Evolutionary conservation across 805 yeast genomes (phyloP), one percentile per base, ranked within the genome.

Genomic region (Candida suzukii): DNA sequence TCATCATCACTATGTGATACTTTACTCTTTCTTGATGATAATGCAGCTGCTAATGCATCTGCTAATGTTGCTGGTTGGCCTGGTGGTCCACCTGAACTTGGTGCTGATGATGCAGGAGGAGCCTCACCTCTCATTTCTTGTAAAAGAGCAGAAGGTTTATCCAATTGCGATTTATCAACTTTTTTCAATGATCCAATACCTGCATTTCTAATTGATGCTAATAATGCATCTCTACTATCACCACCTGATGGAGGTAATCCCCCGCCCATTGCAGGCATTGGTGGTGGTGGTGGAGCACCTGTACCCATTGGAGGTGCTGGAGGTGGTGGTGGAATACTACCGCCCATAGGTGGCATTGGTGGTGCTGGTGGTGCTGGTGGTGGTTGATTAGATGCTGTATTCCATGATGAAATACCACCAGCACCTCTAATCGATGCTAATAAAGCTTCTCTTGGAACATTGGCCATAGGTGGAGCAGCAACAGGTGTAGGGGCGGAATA

Each of bases 11-110:
- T 80, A 17, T 71, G 76, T 1, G 85, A 73, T 8, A 91, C 95
- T 59, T 87, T 88, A 18, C 75, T 78, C 63, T 91, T 91, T 55
- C 97, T 74, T 42, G 78, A 76, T 52, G 73, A 84, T 49, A 91
- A 71, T 3, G 97, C 98, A 16, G 85, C 85, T 10, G 95, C 88
- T 40, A 88, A 66, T 0, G 96, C 96, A 60, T 86, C 95, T 1
- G 95, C 96, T 44, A 88, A 64, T 37, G 73, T 78, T 3, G 75
- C 80, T 9, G 75, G 72, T n/a, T 64, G 60, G 3, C 70, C 68
- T 2, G 69, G 60, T 4, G 63, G 69, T n/a, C 62, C 61, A 13
- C 68, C 54, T 11, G 62, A 60, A 6, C 60, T 45, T 0, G 70
- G 57, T 8, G 68, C 45, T 1, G 67, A 54, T 7, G 58, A 44